Evolutionary conservation across 2,329 filamentous ascomycete genomes (phyloP), one percentile per base, ranked within the genome.

Genomic region (Neurospora sp.): DNA sequence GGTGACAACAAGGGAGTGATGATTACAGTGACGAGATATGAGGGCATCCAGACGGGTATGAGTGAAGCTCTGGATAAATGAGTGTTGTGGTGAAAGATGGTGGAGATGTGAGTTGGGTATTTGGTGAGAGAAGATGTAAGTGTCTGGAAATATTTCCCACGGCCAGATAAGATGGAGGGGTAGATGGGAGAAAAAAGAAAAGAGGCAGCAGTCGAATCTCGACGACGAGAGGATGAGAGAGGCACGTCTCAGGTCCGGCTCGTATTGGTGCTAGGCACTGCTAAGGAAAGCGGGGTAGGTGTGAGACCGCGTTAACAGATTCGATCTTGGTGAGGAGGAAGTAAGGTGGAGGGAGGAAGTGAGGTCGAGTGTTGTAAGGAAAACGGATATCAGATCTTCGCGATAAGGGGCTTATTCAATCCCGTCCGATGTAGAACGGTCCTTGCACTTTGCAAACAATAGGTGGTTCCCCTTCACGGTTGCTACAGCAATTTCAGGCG

Each of bases 241-340:
- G 52, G 52, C 23, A 62, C 12, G 52, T 62, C 72, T 71, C 70
- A 11, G 4, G 6, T 15, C 19, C 17, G 19, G 68, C 70, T 73
- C 70, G 38, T 2, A 4, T 11, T 17, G 4, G 33, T 43, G 71
- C 71, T 73, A 65, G 43, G 5, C 8, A 19, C 41, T 71, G 72
- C 69, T 73, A 73, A 57, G 17, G 15, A 1, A 2, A 6, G 8
- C 12, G 12, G 37, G 10, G 12, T 38, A 70, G 33, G 37, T 38
- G 12, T 3, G 39, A 38, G 69, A 39, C 2, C 5, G 28, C 67
- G 67, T 43, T 73, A 73, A 73, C 72, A 72, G n/a, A 33, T 12
- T 67, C 12, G 11, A 73, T 70, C 70, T 69, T 68, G 67, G 37
- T 10, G 43, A 12, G 66, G 72, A 72, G 70, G 70, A 15, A 6